Conservation (phyloP, 179 eudicot genomes). For the Camellia oleifera region DNA sequence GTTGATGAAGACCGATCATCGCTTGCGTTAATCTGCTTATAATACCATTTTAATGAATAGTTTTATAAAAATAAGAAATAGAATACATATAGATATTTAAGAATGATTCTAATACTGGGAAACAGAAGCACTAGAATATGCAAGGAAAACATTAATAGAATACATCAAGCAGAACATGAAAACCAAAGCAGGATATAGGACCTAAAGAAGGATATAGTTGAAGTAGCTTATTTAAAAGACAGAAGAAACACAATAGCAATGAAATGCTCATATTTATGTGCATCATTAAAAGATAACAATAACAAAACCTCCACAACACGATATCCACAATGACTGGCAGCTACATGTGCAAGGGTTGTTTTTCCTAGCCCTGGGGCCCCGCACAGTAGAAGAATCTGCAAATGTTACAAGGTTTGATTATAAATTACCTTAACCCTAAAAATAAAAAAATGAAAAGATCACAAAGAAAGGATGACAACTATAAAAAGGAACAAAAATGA, state of each 20-base stretch:
- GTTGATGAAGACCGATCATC: conserved; percentile 88
- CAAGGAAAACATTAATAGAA: not conserved
- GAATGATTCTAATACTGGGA: conserved; percentile 1
- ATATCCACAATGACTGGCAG: conserved; percentile 96
- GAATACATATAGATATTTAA: not conserved
- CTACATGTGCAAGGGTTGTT: conserved; percentile 98
- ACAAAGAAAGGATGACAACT: not conserved
- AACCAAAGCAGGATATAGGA: not conserved
- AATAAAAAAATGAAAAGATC: not conserved
- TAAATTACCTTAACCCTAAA: not conserved
- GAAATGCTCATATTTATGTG: conserved; percentile 1
- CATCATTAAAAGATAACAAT: not conserved
- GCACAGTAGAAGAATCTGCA: conserved; percentile 94
- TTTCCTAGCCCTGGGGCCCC: conserved; percentile 98
- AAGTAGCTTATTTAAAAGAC: conserved; percentile 9
- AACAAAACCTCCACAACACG: conserved; percentile 83
- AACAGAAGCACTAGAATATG: conserved; percentile 9
- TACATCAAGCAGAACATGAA: conserved; percentile 2
- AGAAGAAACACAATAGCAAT: not conserved
- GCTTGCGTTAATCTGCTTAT: conserved; percentile 87
- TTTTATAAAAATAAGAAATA: not conserved
- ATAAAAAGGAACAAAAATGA: not conserved
- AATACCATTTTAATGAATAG: conserved; percentile 19
- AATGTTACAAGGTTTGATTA: conserved; percentile 12
- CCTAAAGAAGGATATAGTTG: not conserved